phyloP scores from a whole-genome alignment of 108 stramenopile genomes.

The Skeletonema tropicum region DNA sequence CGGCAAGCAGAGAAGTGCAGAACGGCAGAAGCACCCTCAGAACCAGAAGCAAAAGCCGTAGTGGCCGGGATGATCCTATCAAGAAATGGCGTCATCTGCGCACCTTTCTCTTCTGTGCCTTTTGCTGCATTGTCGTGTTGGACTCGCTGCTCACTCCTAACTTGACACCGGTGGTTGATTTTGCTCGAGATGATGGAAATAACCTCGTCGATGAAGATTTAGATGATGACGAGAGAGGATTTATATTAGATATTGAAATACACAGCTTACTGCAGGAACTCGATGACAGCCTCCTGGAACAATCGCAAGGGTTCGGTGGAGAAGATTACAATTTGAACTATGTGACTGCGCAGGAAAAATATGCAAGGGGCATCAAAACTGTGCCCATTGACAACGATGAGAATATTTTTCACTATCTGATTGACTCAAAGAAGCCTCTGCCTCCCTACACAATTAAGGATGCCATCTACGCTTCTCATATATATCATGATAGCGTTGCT shows the following conservation, averaged over 20 bases:
- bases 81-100: not conserved
- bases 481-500: not conserved
- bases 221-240: not conserved
- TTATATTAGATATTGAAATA: not conserved
- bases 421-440: not conserved
- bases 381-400: not conserved
- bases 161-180: not conserved
- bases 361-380: not conserved
- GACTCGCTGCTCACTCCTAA: not conserved
- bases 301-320: not conserved
- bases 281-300: not conserved
- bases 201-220: not conserved
- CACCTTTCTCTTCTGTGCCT: not conserved
- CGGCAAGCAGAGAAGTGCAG: not conserved
- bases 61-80: not conserved
- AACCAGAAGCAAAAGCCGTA: not conserved
- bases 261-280: not conserved
- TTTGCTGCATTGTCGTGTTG: not conserved
- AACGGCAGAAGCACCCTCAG: not conserved
- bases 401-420: not conserved
- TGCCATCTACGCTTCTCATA: not conserved
- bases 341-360: not conserved
- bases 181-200: slow-evolving; percentile 1
- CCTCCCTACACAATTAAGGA: slow-evolving; percentile 6
- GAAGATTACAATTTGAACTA: not conserved